Percentiles rank a stretch among this genome's conserved stretches.
Conservation (phyloP, 148 eudicot genomes). For the Heliosperma pusillum region DNA sequence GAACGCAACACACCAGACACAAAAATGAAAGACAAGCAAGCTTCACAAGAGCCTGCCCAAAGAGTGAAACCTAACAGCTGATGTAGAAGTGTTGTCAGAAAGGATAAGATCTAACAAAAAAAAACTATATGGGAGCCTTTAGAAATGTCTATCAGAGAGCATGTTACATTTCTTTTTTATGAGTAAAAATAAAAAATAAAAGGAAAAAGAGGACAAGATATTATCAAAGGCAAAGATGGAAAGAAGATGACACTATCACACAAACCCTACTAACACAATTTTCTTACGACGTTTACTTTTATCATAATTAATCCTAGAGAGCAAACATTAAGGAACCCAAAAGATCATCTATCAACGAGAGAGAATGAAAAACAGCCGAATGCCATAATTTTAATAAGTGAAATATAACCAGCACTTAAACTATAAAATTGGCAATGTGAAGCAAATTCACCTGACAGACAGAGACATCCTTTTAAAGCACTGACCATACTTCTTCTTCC, state of each 20-base stretch:
- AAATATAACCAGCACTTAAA: conserved; percentile 1
- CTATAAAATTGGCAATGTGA: not conserved
- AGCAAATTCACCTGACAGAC: conserved; percentile 49
- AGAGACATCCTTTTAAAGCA: conserved; percentile 59
- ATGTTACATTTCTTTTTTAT: too few relatives aligned
- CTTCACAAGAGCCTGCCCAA: not conserved
- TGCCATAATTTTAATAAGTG: not conserved
- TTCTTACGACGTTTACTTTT: too few relatives aligned
- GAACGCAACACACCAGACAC: not conserved
- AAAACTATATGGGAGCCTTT: not conserved
- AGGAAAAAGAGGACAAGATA: too few relatives aligned
- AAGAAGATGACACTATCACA: too few relatives aligned
- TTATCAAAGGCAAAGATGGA: too few relatives aligned
- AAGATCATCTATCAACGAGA: not conserved
- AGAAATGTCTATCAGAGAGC: too few relatives aligned
- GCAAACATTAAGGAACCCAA: not conserved
- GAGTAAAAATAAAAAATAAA: too few relatives aligned
- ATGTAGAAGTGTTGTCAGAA: not conserved
- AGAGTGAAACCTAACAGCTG: not conserved
- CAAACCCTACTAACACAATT: too few relatives aligned
- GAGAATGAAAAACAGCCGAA: not conserved
- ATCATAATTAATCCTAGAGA: too few relatives aligned
- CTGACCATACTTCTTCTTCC: conserved; percentile 64
- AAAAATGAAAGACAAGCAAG: not conserved
- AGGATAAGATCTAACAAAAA: not conserved